phyloP scores from a whole-genome alignment of 1,139 yeast genomes.

The Chernovozyma aurita region DNA sequence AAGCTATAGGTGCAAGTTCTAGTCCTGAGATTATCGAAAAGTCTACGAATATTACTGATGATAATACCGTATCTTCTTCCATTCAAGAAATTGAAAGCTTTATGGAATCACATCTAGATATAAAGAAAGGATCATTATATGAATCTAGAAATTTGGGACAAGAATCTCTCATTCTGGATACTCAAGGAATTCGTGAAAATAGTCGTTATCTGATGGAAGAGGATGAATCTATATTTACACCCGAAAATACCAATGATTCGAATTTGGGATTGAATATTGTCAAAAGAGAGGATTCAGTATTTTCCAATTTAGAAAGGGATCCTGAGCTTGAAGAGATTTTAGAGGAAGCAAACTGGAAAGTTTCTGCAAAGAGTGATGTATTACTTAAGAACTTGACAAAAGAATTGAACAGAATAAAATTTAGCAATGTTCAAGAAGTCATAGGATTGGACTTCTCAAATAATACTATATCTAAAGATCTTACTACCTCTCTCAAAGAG shows the following conservation, averaged over 20 bases:
- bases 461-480: constrained; percentile 31
- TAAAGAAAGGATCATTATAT: not conserved
- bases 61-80: constrained; percentile 24
- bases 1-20: not conserved
- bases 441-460: constrained; percentile 38
- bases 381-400: constrained; percentile 53
- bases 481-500: constrained; percentile 47
- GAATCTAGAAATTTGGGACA: not conserved
- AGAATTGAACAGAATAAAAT: constrained; percentile 40
- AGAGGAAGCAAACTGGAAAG: constrained; percentile 72
- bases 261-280: constrained; percentile 18
- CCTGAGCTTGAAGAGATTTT: constrained; percentile 61
- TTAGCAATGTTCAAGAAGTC: constrained; percentile 34
- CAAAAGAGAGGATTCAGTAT: constrained; percentile 12
- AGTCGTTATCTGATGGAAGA: not conserved
- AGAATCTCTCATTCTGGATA: constrained; percentile 1
- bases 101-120: constrained; percentile 31
- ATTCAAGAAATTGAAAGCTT: constrained; percentile 42
- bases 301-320: constrained; percentile 29
- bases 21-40: constrained; percentile 16
- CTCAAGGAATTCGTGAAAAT: not conserved
- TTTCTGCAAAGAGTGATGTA: constrained; percentile 55
- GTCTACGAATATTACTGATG: constrained; percentile 13
- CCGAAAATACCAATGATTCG: constrained; percentile 8
- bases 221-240: constrained; percentile 4